Percentiles rank a stretch among this genome's conserved stretches.
These are phyloP conservation scores for Cryptococcus maquisensis DNA, from an alignment of 1,284 basidiomycete species.

Conservation along the genomic window DNA sequence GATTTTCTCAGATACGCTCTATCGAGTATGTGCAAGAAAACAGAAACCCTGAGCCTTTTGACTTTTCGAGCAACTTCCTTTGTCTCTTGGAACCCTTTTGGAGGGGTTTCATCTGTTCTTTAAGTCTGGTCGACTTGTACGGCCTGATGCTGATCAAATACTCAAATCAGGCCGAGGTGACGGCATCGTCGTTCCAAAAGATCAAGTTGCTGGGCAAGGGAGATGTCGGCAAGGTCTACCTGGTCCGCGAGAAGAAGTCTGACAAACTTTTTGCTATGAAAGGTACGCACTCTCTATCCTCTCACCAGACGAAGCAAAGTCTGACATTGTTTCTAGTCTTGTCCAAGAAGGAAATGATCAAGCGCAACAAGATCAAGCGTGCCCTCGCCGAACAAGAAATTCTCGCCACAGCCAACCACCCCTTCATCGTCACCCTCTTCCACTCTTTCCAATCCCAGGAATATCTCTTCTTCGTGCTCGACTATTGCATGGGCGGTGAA, in stretches of 20 bases:
- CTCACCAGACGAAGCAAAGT: not conserved
- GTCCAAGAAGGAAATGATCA: conserved; percentile 97
- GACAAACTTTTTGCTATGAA: conserved; percentile 94
- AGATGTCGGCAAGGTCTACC: conserved; percentile 92
- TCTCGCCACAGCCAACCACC: conserved; percentile 90
- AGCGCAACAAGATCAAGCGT: conserved; percentile 95
- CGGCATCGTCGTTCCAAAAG: conserved; percentile 86
- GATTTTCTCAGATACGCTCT: no score
- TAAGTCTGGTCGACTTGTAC: no score
- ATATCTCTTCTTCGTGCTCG: conserved; percentile 96
- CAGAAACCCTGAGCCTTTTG: not conserved
- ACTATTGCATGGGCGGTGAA: conserved; percentile 99
- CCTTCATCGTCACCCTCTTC: conserved; percentile 95
- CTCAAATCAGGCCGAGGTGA: conserved; percentile 70
- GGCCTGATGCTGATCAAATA: not conserved
- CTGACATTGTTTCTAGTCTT: conserved; percentile 58
- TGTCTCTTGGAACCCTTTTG: no score
- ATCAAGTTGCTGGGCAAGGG: conserved; percentile 93
- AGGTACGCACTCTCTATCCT: conserved; percentile 54
- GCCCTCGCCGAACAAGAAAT: conserved; percentile 96
- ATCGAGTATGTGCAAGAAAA: no score
- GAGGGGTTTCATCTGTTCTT: not conserved
- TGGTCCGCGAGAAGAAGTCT: conserved; percentile 92
- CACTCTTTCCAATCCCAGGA: conserved; percentile 98
- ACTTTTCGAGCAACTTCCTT: not conserved